Percentiles rank a stretch among this genome's conserved stretches.
Conservation (phyloP, 352 stramenopile genomes). For the Pythium guiyangense region DNA sequence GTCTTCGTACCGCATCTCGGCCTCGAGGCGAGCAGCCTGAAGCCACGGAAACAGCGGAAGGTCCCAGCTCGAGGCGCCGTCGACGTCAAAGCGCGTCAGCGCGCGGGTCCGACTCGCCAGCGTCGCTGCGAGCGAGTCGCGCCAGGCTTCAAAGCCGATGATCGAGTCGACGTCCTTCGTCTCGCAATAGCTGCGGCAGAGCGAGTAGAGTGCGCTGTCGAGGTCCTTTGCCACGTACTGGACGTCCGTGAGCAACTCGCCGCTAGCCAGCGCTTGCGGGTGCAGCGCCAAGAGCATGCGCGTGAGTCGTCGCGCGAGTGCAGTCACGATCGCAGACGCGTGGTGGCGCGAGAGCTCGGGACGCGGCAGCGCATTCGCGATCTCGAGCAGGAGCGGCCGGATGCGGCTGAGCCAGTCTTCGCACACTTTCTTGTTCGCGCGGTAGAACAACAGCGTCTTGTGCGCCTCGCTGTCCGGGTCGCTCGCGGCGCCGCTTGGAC, state of each 20-base stretch:
- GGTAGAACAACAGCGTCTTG: constrained; percentile 51
- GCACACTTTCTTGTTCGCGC: constrained; percentile 61
- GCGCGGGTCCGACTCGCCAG: constrained; percentile 18
- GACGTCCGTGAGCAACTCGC: constrained; percentile 23
- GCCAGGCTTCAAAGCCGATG: constrained; percentile 39
- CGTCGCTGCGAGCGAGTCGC: constrained; percentile 23
- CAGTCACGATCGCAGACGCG: constrained; percentile 30
- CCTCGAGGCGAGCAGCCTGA: constrained; percentile 29
- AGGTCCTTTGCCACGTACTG: constrained; percentile 30
- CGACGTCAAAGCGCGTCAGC: constrained; percentile 8
- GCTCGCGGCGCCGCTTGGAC: constrained; percentile 12
- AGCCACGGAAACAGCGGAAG: constrained; percentile 37
- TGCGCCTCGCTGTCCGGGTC: constrained; percentile 38
- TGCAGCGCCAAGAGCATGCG: constrained; percentile 20
- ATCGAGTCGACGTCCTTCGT: constrained; percentile 54
- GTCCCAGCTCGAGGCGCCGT: constrained; percentile 12
- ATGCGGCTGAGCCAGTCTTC: constrained; percentile 70
- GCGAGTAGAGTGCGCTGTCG: constrained; percentile 35
- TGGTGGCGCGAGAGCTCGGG: constrained; percentile 41
- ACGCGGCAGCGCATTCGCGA: constrained; percentile 23
- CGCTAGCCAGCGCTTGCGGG: constrained; percentile 6
- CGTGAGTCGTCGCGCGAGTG: constrained; percentile 31
- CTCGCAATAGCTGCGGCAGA: constrained; percentile 40
- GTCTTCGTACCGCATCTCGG: constrained; percentile 68
- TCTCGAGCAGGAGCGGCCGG: constrained; percentile 40